These are phyloP conservation scores for Gossypium schwendimanii DNA, from an alignment of 441 rosid species.

Conservation along the genomic window DNA sequence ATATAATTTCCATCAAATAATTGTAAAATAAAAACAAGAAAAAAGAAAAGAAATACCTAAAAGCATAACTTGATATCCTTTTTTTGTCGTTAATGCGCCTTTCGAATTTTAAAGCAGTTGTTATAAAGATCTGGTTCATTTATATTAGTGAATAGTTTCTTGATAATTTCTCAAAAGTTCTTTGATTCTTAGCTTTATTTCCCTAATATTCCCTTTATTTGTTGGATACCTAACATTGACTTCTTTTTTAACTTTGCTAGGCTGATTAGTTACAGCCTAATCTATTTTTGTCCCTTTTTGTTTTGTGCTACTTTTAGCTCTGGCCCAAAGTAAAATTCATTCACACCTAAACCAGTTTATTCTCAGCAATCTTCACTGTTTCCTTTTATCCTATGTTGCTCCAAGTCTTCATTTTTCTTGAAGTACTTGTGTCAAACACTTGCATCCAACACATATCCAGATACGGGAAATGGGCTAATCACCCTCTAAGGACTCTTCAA, in stretches of 20 bases:
- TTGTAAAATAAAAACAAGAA: slow-evolving; percentile 16
- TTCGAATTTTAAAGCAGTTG: neutral
- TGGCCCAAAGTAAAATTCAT: slow-evolving; percentile 13
- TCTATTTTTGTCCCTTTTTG: slow-evolving; percentile 3
- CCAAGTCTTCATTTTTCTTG: neutral
- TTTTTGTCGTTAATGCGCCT: slow-evolving; percentile 15
- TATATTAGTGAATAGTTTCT: slow-evolving; percentile 6
- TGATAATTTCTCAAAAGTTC: slow-evolving; percentile 14
- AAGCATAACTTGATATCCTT: slow-evolving; percentile 21
- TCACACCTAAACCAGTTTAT: slow-evolving; percentile 3
- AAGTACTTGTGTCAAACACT: neutral
- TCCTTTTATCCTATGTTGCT: neutral
- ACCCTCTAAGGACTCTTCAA: neutral
- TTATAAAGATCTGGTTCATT: slow-evolving; percentile 15
- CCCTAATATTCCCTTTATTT: slow-evolving; percentile 12
- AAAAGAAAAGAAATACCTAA: slow-evolving; percentile 17
- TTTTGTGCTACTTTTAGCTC: slow-evolving; percentile 10
- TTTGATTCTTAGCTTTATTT: slow-evolving; percentile 14
- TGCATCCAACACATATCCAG: too few species aligned
- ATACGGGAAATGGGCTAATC: too few species aligned
- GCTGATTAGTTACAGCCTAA: neutral
- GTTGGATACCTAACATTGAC: slow-evolving; percentile 25
- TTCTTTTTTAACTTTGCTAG: slow-evolving; percentile 9
- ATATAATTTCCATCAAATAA: slow-evolving; percentile 25
- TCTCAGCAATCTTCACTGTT: neutral